Base-by-base conservation (phyloP, 768 basidiomycete species). In the Leccinellum luteum region DNA sequence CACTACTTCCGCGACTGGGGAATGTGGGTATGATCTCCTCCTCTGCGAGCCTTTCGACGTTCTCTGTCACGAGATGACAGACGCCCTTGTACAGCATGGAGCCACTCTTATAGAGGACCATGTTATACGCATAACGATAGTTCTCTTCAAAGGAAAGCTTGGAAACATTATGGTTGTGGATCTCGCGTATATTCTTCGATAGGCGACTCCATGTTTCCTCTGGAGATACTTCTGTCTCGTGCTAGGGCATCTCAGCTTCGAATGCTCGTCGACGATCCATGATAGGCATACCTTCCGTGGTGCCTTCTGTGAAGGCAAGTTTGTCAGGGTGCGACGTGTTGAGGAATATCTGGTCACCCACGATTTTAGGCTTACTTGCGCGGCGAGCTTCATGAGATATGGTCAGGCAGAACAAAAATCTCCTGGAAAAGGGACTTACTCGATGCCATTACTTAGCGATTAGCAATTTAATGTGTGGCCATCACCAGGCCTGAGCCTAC, bases 111-210 rank as follows among this genome's bases (percentile, higher is more conserved):
- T 87, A 82, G 4, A 97, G 81, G 5, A 97, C 94, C 83, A 98
- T 86, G 69, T 94, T 94, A 75, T 97, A 97, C 19, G 89, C 93
- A 70, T 90, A 94, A 44, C 96, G 83, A 71, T 97, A 93, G 63
- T 93, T 92, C 75, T 95, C 94, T 71, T 98, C 92, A 64, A 89
- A 95, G 21, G 89, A 90, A 32, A 99, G 83, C 65, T 86, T 87
- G 50, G 85, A 84, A 4, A 94, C 92, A 72, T 96, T 93, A 73
- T 96, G 92, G 64, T 92, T 89, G 71, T 96, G 93, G 52, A 99
- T 98, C 78, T 96, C 93, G 57, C 85, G 81, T 64, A 99, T 95
- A 61, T 98, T 97, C 60, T 79, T 78, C 12, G 91, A 79, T 13
- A 99, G 78, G 62, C 84, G 84, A 6, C 79, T 69, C 92, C 94